Evolutionary conservation across 2,329 filamentous ascomycete genomes (phyloP).

Genomic region (Cladophialophora exuberans): DNA sequence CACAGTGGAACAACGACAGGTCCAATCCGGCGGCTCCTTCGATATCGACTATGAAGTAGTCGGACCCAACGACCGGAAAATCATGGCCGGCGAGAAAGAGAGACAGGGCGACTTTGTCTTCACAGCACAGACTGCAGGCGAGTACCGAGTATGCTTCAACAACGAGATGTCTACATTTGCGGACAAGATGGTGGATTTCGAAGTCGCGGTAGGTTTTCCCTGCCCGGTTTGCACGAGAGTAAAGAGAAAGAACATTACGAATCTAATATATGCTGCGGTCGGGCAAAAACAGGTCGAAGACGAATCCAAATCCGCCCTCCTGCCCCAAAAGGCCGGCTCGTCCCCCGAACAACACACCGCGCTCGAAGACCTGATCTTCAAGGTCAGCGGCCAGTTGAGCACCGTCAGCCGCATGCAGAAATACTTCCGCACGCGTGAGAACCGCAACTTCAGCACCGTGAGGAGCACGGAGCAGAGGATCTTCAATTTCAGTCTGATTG

Average conservation of each 20-base stretch:
- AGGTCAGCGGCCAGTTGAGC: slow-evolving; percentile 87
- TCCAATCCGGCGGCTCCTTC: slow-evolving; percentile 97
- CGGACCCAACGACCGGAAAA: slow-evolving; percentile 77
- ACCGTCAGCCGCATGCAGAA: slow-evolving; percentile 97
- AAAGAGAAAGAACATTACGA: background rate
- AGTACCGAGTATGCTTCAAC: slow-evolving; percentile 97
- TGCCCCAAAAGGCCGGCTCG: slow-evolving; percentile 87
- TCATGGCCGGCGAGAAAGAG: slow-evolving; percentile 86
- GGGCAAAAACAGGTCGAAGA: slow-evolving; percentile 75
- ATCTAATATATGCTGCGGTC: slow-evolving; percentile 29
- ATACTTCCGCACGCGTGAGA: slow-evolving; percentile 98
- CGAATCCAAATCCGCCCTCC: slow-evolving; percentile 69
- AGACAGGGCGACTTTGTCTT: slow-evolving; percentile 98
- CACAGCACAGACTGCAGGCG: slow-evolving; percentile 81
- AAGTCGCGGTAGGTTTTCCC: slow-evolving; percentile 77
- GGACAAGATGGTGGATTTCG: slow-evolving; percentile 97
- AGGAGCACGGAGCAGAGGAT: slow-evolving; percentile 93
- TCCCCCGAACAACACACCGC: slow-evolving; percentile 84
- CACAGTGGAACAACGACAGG: slow-evolving; percentile 55
- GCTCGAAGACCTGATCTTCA: slow-evolving; percentile 93
- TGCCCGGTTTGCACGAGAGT: too few relatives aligned
- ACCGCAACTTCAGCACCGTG: slow-evolving; percentile 98
- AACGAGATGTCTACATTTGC: slow-evolving; percentile 98
- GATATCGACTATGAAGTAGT: slow-evolving; percentile 92
- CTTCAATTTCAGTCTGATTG: slow-evolving; percentile 95